Percentiles rank a stretch among this genome's conserved stretches.
Conservation (phyloP, 2,329 filamentous ascomycete species). For the Monosporascus ibericus region DNA sequence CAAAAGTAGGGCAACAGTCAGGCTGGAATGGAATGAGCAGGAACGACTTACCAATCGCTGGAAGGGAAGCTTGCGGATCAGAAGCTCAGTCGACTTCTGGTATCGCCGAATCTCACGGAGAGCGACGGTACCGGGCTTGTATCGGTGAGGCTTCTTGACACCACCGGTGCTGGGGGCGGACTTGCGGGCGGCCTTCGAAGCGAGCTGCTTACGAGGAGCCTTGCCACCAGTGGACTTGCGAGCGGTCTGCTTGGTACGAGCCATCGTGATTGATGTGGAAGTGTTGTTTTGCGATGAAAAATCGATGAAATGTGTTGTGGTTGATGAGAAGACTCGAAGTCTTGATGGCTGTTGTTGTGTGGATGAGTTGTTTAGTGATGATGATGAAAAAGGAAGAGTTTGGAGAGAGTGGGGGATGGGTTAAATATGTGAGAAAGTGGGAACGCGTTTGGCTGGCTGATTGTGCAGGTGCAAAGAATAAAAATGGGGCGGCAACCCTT, state of each 20-base stretch:
- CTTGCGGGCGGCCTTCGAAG: conserved; percentile 98
- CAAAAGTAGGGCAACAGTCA: neutral
- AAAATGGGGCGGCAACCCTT: neutral
- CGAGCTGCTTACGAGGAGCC: conserved; percentile 90
- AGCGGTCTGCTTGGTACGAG: conserved; percentile 61
- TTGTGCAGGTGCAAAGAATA: conserved; percentile 16
- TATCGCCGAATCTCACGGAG: conserved; percentile 98
- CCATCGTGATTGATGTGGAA: conserved; percentile 43
- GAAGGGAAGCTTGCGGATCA: conserved; percentile 97
- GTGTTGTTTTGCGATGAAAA: conserved; percentile 21
- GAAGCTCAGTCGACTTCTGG: conserved; percentile 93
- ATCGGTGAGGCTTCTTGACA: conserved; percentile 91
- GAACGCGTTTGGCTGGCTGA: conserved; percentile 19
- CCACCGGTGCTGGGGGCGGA: conserved; percentile 92
- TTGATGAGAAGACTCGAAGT: conserved; percentile 23
- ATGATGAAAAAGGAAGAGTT: conserved; percentile 17
- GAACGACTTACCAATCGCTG: conserved; percentile 68
- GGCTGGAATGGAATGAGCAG: neutral
- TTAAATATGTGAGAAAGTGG: conserved; percentile 25
- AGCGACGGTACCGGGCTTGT: conserved; percentile 92
- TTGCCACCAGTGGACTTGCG: conserved; percentile 77
- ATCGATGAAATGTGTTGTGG: conserved; percentile 19
- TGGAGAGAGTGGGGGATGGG: conserved; percentile 21
- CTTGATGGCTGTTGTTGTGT: conserved; percentile 23
- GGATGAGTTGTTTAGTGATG: conserved; percentile 16